phyloP scores from a whole-genome alignment of 1,284 basidiomycete genomes.

The Inonotus obliquus region DNA sequence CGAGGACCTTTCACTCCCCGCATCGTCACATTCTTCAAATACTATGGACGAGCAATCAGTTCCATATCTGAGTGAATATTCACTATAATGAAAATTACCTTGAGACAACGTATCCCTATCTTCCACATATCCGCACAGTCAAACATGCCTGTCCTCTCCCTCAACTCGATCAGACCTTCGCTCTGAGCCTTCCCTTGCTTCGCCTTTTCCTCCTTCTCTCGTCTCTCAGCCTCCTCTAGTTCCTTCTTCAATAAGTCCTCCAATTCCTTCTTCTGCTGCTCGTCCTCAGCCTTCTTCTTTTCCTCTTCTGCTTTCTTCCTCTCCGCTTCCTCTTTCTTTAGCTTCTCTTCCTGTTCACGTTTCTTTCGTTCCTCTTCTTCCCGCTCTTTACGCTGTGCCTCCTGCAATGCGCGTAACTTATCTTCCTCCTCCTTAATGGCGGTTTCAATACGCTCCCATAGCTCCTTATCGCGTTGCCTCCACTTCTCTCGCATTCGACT shows the following conservation, averaged over 20 bases:
- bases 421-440: conserved; percentile 64
- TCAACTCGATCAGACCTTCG: conserved; percentile 29
- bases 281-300: conserved; percentile 31
- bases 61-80: neutral
- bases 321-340: conserved; percentile 32
- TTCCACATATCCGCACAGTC: conserved; percentile 65
- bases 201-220: conserved; percentile 33
- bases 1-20: conserved; percentile 65
- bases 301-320: too few relatives aligned
- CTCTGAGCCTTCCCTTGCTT: conserved; percentile 26
- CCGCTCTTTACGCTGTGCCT: conserved; percentile 43
- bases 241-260: conserved; percentile 40
- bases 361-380: conserved; percentile 48
- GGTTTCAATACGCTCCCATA: conserved; percentile 58
- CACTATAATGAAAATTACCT: conserved; percentile 35
- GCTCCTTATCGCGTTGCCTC: conserved; percentile 45
- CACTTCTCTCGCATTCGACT: conserved; percentile 40
- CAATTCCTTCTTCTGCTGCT: conserved; percentile 34
- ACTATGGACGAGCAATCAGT: conserved; percentile 32
- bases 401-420: conserved; percentile 45
- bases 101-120: conserved; percentile 54
- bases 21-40: conserved; percentile 75
- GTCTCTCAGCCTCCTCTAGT: conserved; percentile 35
- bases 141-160: conserved; percentile 42
- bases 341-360: conserved; percentile 42